These are phyloP conservation scores for Allium sativum DNA, from an alignment of 106 monocot species.

Conservation along the genomic window DNA sequence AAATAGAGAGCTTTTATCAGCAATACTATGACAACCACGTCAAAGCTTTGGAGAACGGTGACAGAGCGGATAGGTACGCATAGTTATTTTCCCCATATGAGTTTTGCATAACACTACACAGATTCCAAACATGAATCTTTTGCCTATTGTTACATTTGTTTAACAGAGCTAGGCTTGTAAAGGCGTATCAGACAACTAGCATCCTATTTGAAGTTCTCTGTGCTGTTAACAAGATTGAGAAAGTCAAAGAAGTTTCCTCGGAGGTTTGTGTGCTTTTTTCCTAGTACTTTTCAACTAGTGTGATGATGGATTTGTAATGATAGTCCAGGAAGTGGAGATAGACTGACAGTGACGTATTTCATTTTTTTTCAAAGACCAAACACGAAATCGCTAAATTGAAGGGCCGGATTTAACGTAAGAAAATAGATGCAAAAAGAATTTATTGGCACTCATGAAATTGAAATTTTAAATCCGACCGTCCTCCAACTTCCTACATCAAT, in stretches of 20 bases:
- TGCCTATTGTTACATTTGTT: background rate
- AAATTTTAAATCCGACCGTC: too few species aligned
- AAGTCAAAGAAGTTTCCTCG: constrained; percentile 94
- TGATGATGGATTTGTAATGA: background rate
- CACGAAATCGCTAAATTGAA: too few species aligned
- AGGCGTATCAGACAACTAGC: constrained; percentile 93
- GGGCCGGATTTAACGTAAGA: too few species aligned
- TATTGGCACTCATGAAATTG: too few species aligned
- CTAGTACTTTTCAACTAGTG: background rate
- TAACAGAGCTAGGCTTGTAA: constrained; percentile 78
- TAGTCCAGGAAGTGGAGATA: background rate
- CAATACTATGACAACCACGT: constrained; percentile 98
- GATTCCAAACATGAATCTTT: too few species aligned
- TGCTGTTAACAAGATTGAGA: constrained; percentile 92
- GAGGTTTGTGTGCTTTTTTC: constrained; percentile 41
- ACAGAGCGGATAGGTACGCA: constrained; percentile 81
- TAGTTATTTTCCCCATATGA: background rate
- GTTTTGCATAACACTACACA: too few species aligned
- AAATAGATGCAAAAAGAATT: too few species aligned
- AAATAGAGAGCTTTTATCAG: constrained; percentile 98
- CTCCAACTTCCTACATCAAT: too few species aligned
- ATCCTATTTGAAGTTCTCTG: constrained; percentile 97
- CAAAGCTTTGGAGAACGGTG: constrained; percentile 81
- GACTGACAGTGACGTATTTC: too few species aligned
- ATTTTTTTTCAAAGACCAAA: too few species aligned